Base-by-base conservation (phyloP, 441 rosid species). In the Sinapis alba region DNA sequence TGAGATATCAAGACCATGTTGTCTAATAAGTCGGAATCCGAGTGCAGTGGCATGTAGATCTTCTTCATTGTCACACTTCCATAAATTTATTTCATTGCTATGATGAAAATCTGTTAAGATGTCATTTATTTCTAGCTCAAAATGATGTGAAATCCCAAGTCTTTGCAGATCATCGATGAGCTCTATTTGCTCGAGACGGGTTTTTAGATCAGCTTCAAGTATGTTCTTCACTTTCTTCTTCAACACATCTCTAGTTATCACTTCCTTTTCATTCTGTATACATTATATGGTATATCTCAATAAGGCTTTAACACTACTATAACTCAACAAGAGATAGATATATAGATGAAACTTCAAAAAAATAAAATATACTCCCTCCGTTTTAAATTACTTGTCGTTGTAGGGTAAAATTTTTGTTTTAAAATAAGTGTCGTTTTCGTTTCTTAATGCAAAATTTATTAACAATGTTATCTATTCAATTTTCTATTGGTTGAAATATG, bases 61-160 rank as follows among this genome's bases (percentile, higher is more conserved):
- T 2, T 72, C 53, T 47, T 41, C 65, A 1, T 64, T 56, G 20
- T 24, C 18, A 62, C 61, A 24, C 10, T 11, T 27, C 61, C 0
- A 36, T 0, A 16, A 4, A 34, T 20, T 16, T 59, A 8, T 71
- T 73, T 45, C 23, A 68, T 26, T 3, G 4, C 19, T 6, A 1
- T 2, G 54, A 61, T 68, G 0, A 21, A 60, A 15, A 21, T 47
- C 5, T 2, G 3, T 58, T 63, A 83, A 65, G 1, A 50, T 64
- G 0, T 24, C 50, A 4, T 20, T 47, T 21, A 79, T 83, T 59
- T 85, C 78, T 6, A 64, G 7, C 26, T 78, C 75, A 68, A 78
- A 83, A 38, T 79, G 84, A 70, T 81, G 65, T 0, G 80, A 77
- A 28, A 83, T 5, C 3, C 85, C 88, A 51, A 85, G 86, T 41